A percentile compares a stretch with the other conserved stretches of the same genome.
These are phyloP conservation scores for Gracilaria gracilis DNA, from an alignment of 23 red algal species.

Conservation along the genomic window DNA sequence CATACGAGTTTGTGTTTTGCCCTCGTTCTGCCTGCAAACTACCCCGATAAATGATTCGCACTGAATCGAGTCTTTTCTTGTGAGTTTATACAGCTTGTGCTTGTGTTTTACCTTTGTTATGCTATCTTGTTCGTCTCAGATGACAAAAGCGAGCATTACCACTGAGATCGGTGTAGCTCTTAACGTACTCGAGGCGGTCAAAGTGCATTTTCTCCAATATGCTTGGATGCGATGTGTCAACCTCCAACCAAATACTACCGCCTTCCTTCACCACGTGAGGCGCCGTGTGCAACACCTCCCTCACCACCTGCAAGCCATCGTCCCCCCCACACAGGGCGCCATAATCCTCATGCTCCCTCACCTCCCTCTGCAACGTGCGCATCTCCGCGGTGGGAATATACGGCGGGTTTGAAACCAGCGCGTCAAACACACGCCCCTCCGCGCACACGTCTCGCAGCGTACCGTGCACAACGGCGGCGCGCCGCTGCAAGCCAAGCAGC, in stretches of 20 bases:
- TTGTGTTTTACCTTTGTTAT: background rate
- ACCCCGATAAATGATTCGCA: conserved; percentile 24
- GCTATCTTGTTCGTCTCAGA: conserved; percentile 1
- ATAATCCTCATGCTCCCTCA: conserved; percentile 75
- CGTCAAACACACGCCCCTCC: conserved; percentile 51
- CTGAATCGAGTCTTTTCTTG: conserved; percentile 25
- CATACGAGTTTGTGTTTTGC: background rate
- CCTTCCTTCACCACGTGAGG: conserved; percentile 42
- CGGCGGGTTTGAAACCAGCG: conserved; percentile 89
- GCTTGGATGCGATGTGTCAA: conserved; percentile 81
- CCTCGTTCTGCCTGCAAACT: conserved; percentile 15
- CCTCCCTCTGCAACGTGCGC: conserved; percentile 67
- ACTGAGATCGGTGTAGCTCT: conserved; percentile 11
- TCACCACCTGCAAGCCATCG: conserved; percentile 90
- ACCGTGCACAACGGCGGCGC: conserved; percentile 30
- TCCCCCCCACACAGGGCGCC: conserved; percentile 80
- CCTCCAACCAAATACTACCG: conserved; percentile 89
- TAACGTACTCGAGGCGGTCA: conserved; percentile 7
- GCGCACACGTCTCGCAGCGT: background rate
- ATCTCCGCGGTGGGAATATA: conserved; percentile 92
- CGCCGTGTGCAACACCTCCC: conserved; percentile 62
- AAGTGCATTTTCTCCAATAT: conserved; percentile 27
- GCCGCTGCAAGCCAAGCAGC: background rate
- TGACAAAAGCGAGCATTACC: conserved; percentile 44
- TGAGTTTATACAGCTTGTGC: background rate